These are phyloP conservation scores for Rhizoctonia solani DNA, from an alignment of 1,284 basidiomycete genomes.

Conservation along the genomic window DNA sequence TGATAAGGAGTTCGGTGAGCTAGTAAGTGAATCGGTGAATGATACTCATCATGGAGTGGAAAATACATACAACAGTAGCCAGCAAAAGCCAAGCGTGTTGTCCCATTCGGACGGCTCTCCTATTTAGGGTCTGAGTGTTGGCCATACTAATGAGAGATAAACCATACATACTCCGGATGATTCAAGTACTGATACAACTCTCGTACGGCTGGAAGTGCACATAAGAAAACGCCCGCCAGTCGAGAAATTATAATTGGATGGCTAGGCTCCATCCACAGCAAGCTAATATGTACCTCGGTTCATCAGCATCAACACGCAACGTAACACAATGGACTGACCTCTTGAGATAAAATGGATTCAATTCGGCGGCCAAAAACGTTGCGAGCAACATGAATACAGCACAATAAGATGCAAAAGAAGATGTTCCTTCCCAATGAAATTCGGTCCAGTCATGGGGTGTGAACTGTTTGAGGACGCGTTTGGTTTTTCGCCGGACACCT, in stretches of 20 bases:
- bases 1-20: constrained; percentile 60
- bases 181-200: constrained; percentile 81
- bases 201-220: constrained; percentile 77
- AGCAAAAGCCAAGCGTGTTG: constrained; percentile 83
- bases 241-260: constrained; percentile 78
- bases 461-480: constrained; percentile 76
- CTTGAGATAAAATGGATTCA: constrained; percentile 84
- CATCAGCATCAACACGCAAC: constrained; percentile 5
- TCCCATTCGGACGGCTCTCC: constrained; percentile 79
- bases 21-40: not conserved
- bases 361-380: constrained; percentile 79
- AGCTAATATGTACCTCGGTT: constrained; percentile 50
- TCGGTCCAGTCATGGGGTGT: constrained; percentile 84
- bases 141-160: not conserved
- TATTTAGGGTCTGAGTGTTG: constrained; percentile 42
- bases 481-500: constrained; percentile 74
- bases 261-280: constrained; percentile 86
- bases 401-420: constrained; percentile 72
- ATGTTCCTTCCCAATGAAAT: constrained; percentile 83
- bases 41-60: not conserved
- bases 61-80: constrained; percentile 59
- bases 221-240: constrained; percentile 75
- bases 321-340: constrained; percentile 43
- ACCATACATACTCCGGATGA: constrained; percentile 63
- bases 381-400: constrained; percentile 73